Evolutionary conservation across 495 filamentous ascomycete species (phyloP).

Genomic region (Neurospora discreta): DNA sequence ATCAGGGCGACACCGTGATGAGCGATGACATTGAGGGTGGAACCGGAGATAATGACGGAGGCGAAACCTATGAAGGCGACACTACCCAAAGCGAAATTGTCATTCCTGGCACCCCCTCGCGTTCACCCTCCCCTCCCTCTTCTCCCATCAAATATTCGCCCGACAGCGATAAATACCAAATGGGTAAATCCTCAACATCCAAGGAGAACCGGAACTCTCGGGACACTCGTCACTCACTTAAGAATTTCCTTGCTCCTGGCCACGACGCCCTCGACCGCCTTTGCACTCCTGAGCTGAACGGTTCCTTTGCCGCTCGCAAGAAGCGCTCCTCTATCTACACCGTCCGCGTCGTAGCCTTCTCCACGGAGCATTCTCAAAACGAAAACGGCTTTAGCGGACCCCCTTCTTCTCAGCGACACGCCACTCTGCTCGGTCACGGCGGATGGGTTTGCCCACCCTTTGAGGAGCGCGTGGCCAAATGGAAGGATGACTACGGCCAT

Average conservation of each 20-base stretch:
- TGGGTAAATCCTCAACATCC: not conserved
- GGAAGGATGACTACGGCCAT: constrained; percentile 2
- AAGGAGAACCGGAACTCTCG: not conserved
- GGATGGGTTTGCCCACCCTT: constrained; percentile 18
- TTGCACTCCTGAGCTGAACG: not conserved
- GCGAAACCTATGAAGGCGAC: not conserved
- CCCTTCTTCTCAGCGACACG: constrained; percentile 4
- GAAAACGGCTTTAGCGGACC: constrained; percentile 17
- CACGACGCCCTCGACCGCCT: not conserved
- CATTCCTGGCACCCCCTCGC: not conserved
- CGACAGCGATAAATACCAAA: not conserved
- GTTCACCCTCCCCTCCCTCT: not conserved
- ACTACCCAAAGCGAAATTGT: not conserved
- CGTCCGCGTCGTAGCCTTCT: constrained; percentile 15
- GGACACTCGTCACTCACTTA: not conserved
- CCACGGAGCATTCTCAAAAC: not conserved
- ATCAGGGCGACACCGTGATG: not conserved
- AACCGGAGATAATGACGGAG: not conserved
- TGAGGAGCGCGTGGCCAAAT: constrained; percentile 10
- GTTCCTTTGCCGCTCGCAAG: constrained; percentile 2
- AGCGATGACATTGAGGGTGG: not conserved
- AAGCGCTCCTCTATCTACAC: constrained; percentile 9
- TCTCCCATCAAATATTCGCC: not conserved
- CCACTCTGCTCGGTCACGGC: constrained; percentile 9
- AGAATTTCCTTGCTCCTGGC: not conserved